Conservation (phyloP, 192 early-diverging fungal species). For the Thamnidium elegans region DNA sequence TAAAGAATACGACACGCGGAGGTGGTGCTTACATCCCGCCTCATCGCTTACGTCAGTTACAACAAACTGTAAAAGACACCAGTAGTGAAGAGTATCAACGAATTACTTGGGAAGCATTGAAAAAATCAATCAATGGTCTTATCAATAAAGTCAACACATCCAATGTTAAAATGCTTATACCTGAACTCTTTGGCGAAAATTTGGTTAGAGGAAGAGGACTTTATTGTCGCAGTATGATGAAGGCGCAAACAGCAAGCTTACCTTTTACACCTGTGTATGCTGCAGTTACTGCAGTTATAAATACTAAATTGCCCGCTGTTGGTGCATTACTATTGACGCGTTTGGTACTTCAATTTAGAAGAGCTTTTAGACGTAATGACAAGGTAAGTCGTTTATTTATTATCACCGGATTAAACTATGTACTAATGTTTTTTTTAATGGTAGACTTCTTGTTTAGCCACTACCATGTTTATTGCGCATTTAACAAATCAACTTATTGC, state of each 20-base stretch:
- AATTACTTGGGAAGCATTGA: slow-evolving; percentile 90
- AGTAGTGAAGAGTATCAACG: slow-evolving; percentile 73
- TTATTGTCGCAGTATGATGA: slow-evolving; percentile 81
- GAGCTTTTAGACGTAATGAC: slow-evolving; percentile 89
- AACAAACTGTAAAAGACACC: slow-evolving; percentile 67
- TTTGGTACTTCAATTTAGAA: slow-evolving; percentile 84
- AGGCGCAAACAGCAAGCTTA: slow-evolving; percentile 81
- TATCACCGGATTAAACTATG: neutral
- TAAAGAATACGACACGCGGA: slow-evolving; percentile 45
- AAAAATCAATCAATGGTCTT: slow-evolving; percentile 91
- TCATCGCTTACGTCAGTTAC: slow-evolving; percentile 73
- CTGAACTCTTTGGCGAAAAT: slow-evolving; percentile 89
- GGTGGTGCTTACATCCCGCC: slow-evolving; percentile 88
- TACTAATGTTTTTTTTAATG: neutral
- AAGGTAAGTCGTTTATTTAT: slow-evolving; percentile 55
- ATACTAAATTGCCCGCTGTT: slow-evolving; percentile 90
- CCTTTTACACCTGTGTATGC: slow-evolving; percentile 93
- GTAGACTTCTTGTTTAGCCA: slow-evolving; percentile 72
- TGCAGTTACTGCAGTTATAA: slow-evolving; percentile 80
- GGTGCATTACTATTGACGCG: slow-evolving; percentile 85
- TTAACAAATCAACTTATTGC: slow-evolving; percentile 88
- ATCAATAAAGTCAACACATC: slow-evolving; percentile 93
- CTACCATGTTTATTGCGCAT: slow-evolving; percentile 86
- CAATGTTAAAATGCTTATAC: slow-evolving; percentile 88
- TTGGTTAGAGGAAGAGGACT: slow-evolving; percentile 91